These are phyloP conservation scores for Triticum dicoccoides DNA, from an alignment of 176 grass and related monocot species.

Conservation along the genomic window DNA sequence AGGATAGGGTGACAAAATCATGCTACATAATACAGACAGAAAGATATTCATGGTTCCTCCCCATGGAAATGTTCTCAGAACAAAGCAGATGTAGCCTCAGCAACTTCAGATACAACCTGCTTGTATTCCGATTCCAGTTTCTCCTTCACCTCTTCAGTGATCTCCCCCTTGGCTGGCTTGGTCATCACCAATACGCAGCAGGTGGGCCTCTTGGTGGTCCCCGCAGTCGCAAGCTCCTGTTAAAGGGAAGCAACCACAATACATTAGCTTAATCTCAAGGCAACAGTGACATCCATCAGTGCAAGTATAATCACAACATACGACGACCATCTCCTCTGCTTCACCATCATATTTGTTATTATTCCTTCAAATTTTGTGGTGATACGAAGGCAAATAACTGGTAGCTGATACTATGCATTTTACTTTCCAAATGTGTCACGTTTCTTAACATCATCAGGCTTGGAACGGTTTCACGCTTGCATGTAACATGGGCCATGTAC, in stretches of 20 bases:
- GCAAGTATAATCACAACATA: neutral
- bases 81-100: constrained; percentile 50
- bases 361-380: neutral
- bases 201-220: constrained; percentile 85
- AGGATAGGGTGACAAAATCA: neutral
- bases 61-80: constrained; percentile 40
- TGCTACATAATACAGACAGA: constrained; percentile 12
- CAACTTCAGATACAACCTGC: constrained; percentile 60
- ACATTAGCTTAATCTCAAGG: neutral
- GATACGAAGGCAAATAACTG: neutral
- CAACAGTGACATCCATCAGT: neutral
- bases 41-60: neutral
- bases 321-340: neutral
- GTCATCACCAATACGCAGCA: constrained; percentile 79
- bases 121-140: constrained; percentile 77
- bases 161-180: constrained; percentile 81
- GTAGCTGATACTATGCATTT: neutral
- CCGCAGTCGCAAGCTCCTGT: constrained; percentile 80
- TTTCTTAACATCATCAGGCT: neutral
- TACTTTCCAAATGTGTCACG: too few species aligned
- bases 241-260: neutral
- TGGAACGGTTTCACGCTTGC: neutral
- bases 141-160: constrained; percentile 70
- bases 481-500: neutral
- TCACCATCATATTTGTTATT: neutral